Conservation (phyloP, 2,329 filamentous ascomycete genomes). For the Aaosphaeria pasadenensis region DNA sequence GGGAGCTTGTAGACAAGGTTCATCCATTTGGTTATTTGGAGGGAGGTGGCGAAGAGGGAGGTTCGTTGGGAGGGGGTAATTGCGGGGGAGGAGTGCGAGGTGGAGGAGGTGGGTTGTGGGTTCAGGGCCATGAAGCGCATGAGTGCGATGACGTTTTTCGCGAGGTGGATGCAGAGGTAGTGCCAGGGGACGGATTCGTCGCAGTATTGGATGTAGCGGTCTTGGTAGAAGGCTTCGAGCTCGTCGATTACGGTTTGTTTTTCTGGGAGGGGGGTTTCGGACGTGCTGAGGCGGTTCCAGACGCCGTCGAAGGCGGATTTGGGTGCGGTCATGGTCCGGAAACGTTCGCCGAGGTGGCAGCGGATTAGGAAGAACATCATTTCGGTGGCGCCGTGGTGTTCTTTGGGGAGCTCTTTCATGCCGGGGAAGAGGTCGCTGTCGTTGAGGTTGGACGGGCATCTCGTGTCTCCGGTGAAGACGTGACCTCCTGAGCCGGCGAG, state of each 20-base stretch:
- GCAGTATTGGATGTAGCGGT: conserved; percentile 39
- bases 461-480: conserved; percentile 47
- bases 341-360: conserved; percentile 41
- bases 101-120: conserved; percentile 35
- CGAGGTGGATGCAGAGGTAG: conserved; percentile 45
- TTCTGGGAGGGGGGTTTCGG: conserved; percentile 11
- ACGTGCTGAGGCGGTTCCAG: conserved; percentile 16
- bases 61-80: conserved; percentile 35
- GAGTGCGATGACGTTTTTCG: conserved; percentile 41
- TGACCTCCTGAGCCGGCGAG: conserved; percentile 48
- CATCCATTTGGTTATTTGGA: conserved; percentile 42
- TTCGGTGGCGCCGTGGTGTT: conserved; percentile 44
- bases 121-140: conserved; percentile 47
- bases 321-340: conserved; percentile 16
- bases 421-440: conserved; percentile 46
- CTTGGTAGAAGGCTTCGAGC: conserved; percentile 41
- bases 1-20: conserved; percentile 40
- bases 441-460: conserved; percentile 52
- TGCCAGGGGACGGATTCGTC: conserved; percentile 40
- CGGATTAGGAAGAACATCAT: conserved; percentile 50
- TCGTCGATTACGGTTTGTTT: conserved; percentile 37
- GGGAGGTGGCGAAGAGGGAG: conserved; percentile 39
- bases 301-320: conserved; percentile 18
- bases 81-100: conserved; percentile 15
- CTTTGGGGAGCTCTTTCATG: conserved; percentile 43